Conservation (phyloP, 106 monocot genomes). For the Dendrobium catenatum region DNA sequence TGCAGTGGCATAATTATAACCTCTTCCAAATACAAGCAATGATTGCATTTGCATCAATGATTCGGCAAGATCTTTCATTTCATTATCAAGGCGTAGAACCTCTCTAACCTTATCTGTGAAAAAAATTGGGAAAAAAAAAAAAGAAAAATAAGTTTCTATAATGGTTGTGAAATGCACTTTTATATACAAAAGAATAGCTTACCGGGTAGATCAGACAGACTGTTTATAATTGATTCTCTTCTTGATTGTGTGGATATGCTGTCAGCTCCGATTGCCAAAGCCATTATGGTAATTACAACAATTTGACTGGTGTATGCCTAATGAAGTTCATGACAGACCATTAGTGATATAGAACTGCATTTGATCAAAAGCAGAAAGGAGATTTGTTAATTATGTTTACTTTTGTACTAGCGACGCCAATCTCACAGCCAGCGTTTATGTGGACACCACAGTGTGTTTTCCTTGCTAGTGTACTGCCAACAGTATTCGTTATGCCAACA, state of each 20-base stretch:
- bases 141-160: background rate
- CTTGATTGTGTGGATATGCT: conserved; percentile 58
- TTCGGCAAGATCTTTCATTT: conserved; percentile 82
- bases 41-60: conserved; percentile 72
- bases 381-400: conserved; percentile 15
- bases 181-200: conserved; percentile 10
- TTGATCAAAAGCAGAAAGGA: background rate
- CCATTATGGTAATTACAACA: conserved; percentile 83
- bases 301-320: conserved; percentile 98
- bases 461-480: conserved; percentile 87
- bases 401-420: conserved; percentile 97
- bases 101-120: conserved; percentile 52
- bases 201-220: conserved; percentile 58
- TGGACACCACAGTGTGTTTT: conserved; percentile 97
- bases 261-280: conserved; percentile 92
- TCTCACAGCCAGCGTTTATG: conserved; percentile 98
- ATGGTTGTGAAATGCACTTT: background rate
- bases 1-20: conserved; percentile 94
- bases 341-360: background rate
- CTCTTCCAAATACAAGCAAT: conserved; percentile 91
- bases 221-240: conserved; percentile 59
- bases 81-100: conserved; percentile 67
- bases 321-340: conserved; percentile 2
- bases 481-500: conserved; percentile 99
- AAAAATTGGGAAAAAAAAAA: background rate